Evolutionary conservation across 176 grass and related monocot species (phyloP).

Genomic region (Chrysopogon serrulatus): DNA sequence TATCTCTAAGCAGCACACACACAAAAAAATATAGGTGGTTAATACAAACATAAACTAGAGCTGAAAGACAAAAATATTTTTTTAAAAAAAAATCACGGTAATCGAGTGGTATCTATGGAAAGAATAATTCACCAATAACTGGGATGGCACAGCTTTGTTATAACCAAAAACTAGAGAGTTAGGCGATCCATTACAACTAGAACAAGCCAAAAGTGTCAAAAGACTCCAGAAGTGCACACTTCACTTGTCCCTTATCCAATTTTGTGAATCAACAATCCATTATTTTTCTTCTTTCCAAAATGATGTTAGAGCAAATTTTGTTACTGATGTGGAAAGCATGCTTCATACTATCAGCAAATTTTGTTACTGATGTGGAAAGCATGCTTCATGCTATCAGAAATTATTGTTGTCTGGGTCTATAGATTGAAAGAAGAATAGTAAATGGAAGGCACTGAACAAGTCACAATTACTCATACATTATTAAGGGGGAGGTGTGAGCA

Average conservation of each 20-base stretch:
- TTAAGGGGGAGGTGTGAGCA: not conserved
- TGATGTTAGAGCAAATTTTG: no score
- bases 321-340: not conserved
- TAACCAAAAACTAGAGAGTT: not conserved
- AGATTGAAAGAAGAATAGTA: not conserved
- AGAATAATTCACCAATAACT: not conserved
- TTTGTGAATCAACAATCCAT: not conserved
- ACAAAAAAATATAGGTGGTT: not conserved
- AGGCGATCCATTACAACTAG: slow-evolving; percentile 1
- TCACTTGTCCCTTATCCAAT: not conserved
- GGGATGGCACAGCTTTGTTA: not conserved
- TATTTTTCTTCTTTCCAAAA: not conserved
- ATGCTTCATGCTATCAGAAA: not conserved
- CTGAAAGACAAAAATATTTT: not conserved
- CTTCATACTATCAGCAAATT: not conserved
- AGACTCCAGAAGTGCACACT: not conserved
- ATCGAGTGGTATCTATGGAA: not conserved
- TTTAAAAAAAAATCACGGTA: not conserved
- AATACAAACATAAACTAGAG: slow-evolving; percentile 1
- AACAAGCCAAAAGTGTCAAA: not conserved
- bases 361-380: not conserved
- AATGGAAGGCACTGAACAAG: not conserved
- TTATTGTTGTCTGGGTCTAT: not conserved
- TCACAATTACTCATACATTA: not conserved
- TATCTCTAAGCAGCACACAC: slow-evolving; percentile 37